A percentile compares a stretch with the other conserved stretches of the same genome.
Evolutionary conservation across 2,329 filamentous ascomycete species (phyloP).

Genomic region (Sporothrix euskadiensis): DNA sequence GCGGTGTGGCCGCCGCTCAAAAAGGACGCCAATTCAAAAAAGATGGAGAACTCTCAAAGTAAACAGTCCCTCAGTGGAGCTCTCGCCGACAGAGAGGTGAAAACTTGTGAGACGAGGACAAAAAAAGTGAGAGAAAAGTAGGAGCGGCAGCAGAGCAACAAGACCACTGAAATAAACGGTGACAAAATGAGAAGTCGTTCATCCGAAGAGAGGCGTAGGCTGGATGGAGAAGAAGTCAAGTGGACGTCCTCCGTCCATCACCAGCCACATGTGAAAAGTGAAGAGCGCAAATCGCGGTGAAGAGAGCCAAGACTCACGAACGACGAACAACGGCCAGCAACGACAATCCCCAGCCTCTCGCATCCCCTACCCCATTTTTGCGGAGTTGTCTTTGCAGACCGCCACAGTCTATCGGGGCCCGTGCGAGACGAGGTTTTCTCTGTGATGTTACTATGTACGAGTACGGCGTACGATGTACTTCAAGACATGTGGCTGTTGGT

Average conservation of each 20-base stretch:
- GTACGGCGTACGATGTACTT: too few relatives aligned
- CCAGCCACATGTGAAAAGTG: conserved; percentile 5
- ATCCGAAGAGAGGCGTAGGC: not conserved
- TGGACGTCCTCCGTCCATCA: not conserved
- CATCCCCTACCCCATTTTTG: not conserved
- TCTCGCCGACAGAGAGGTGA: not conserved
- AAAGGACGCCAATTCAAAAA: conserved; percentile 15
- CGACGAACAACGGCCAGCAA: not conserved
- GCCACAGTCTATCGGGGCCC: not conserved
- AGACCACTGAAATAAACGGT: not conserved
- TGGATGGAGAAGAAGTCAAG: not conserved
- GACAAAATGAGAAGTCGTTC: conserved; percentile 3
- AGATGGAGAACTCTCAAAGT: not conserved
- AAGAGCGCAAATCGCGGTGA: not conserved
- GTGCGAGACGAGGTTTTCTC: not conserved
- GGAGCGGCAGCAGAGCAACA: not conserved
- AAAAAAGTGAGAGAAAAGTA: not conserved
- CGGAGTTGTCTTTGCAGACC: not conserved
- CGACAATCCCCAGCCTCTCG: not conserved
- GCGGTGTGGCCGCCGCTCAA: conserved; percentile 5
- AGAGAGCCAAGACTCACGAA: not conserved
- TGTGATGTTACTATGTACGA: not conserved
- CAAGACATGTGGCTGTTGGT: not conserved
- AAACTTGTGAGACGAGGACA: not conserved
- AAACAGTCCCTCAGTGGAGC: conserved; percentile 7